These are phyloP conservation scores for Suhomyces sp. DNA, from an alignment of 805 yeast genomes.

Conservation along the genomic window DNA sequence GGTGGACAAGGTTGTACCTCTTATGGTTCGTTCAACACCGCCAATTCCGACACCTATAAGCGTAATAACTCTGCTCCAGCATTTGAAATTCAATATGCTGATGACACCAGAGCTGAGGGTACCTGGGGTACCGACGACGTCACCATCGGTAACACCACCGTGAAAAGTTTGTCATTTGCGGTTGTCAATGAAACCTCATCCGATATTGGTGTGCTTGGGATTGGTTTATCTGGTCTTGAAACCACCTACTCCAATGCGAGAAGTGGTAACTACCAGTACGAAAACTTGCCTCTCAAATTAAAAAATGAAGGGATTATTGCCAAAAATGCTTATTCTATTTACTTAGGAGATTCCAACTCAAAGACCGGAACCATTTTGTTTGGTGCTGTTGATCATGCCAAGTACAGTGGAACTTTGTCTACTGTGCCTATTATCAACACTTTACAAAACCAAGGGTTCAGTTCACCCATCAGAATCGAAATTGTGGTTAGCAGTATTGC, in stretches of 20 bases:
- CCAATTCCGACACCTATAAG: constrained; percentile 37
- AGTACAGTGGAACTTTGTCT: constrained; percentile 32
- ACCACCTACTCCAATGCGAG: constrained; percentile 39
- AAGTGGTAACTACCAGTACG: constrained; percentile 27
- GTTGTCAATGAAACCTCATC: constrained; percentile 51
- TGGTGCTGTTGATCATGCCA: constrained; percentile 46
- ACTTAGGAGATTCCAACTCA: constrained; percentile 27
- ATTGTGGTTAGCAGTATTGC: constrained; percentile 45
- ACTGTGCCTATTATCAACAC: constrained; percentile 46
- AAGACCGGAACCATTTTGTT: constrained; percentile 36
- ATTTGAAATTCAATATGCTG: constrained; percentile 50
- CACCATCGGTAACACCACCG: constrained; percentile 45
- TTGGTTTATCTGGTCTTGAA: constrained; percentile 71
- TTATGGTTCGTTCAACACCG: constrained; percentile 50
- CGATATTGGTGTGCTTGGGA: constrained; percentile 63
- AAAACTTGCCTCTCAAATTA: constrained; percentile 39
- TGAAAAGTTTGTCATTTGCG: constrained; percentile 64
- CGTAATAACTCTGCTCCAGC: constrained; percentile 39
- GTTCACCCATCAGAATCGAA: constrained; percentile 46
- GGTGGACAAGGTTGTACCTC: constrained; percentile 39
- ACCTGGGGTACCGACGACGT: constrained; percentile 64
- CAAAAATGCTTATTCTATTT: constrained; percentile 37
- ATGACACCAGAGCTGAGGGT: constrained; percentile 48
- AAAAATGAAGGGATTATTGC: constrained; percentile 31
- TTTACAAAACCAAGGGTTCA: constrained; percentile 27